Evolutionary conservation across 192 early-diverging fungal genomes (phyloP), one percentile per base, ranked within the genome.

Genomic region (Piromyces sp.): DNA sequence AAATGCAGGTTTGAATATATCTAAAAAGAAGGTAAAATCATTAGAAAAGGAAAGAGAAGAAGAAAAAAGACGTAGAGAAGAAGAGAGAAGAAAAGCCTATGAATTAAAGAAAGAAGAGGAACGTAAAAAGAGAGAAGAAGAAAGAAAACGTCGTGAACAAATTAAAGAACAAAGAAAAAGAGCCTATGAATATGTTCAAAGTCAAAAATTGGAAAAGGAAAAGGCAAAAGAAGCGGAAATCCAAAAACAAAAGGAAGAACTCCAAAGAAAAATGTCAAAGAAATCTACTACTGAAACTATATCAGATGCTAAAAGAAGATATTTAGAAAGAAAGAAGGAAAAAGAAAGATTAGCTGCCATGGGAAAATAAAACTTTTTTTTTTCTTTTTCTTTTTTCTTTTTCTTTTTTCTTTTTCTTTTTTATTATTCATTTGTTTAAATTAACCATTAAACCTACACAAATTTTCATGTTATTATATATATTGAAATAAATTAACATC

Each of bases 1-100:
- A 17, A 83, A 85, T 13, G 92, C 91, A 80, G 94, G 94, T 13
- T 88, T 95, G 36, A 95, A 95, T 80, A 83, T 95, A 9, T 83
- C 86, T 22, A 86, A 86, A 31, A 87, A 86, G 29, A 30, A 90
- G 89, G 80, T 82, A 81, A 37, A 87, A 91, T 82, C 85, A 91
- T 80, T 82, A 89, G 16, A 90, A 90, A 22, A 84, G 85, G 29
- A 85, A 89, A 80, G 81, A 86, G 30, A 84, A 88, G 80, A 85
- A 87, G 36, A 84, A 87, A 30, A 88, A 88, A 30, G 89, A 88
- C 79, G 86, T 88, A 80, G 80, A 86, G 78, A 87, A 80, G 37
- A 83, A 87, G 79, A 88, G 90, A 78, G 87, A 90, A 80, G 89
- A 88, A 30, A 79, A 84, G 17, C 85, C 87, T 40, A 81, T 86